Conservation (phyloP, 768 basidiomycete species). For the Psilocybe azurescens region DNA sequence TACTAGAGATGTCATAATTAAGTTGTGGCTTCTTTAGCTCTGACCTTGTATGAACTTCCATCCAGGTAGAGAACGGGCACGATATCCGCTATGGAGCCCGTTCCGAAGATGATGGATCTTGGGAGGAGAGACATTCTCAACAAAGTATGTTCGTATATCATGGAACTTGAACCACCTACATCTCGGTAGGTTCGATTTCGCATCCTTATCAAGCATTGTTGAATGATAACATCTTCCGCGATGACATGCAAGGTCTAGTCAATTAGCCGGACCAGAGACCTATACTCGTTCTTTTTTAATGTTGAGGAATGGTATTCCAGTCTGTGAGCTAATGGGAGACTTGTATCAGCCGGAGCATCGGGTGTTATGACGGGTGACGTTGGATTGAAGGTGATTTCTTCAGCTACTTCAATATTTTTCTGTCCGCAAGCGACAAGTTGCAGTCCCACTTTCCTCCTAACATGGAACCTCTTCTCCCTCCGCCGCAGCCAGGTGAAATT, state of each 20-base stretch:
- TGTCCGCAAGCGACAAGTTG: background rate
- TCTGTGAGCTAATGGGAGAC: constrained; percentile 12
- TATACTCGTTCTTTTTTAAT: constrained; percentile 14
- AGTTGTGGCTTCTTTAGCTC: no score
- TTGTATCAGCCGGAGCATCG: constrained; percentile 4
- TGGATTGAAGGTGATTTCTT: constrained; percentile 14
- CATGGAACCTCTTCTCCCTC: background rate
- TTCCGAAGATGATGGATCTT: no score
- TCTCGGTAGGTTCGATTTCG: background rate
- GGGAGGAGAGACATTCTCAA: no score
- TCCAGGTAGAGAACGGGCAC: no score
- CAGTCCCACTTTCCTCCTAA: background rate
- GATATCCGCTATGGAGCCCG: no score
- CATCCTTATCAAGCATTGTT: background rate
- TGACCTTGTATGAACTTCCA: no score
- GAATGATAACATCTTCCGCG: background rate
- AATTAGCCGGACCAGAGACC: background rate
- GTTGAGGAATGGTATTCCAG: constrained; percentile 8
- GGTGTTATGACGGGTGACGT: constrained; percentile 22
- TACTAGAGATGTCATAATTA: no score
- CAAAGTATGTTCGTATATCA: no score
- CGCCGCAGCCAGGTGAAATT: background rate
- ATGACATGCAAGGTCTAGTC: background rate
- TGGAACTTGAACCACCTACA: no score
- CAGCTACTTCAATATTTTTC: constrained; percentile 21